Evolutionary conservation across 1,284 basidiomycete genomes (phyloP), one percentile per base, ranked within the genome.

Genomic region (Phlebopus sp.): DNA sequence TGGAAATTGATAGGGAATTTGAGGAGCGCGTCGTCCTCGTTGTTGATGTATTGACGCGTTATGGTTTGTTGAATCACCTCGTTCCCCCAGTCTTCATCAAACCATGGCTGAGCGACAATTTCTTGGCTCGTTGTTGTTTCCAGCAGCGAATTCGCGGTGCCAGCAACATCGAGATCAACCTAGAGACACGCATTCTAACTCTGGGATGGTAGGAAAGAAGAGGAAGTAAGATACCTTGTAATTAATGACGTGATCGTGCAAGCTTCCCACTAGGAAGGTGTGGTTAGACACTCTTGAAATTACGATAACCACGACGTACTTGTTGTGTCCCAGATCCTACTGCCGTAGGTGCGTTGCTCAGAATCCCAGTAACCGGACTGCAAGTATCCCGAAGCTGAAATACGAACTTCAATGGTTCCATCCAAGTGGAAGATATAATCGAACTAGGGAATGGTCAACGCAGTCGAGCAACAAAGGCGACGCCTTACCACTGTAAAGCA

Each of bases 211-310:
- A 30, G 2, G 14, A 36, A 29, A 43, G 21, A 21, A 36, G 21
- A 23, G 21, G 21, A 41, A 27, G 29, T 32, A 5, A 43, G 52
- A 5, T 35, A 70, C 70, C 72, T 80, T 80, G 67, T 75, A 84
- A 62, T 81, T 84, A 59, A 86, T 78, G 34, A 85, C 77, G 56
- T 86, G 83, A 58, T 86, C 82, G 53, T 86, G 84, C n/a, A 86
- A 60, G 29, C 76, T 81, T 11, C 83, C 83, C 78, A 83, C 78
- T 79, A 49, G 3, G 19, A 37, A 42, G 6, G 21, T n/a, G 32
- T 36, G 7, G 36, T 50, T 11, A 51, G 42, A 17, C 17, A 15
- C 18, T 27, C 8, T 17, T 23, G 2, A 19, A 30, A 15, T 2
- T 5, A 45, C 5, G 27, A 3, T 6, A 11, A 27, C 18, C 11